These are phyloP conservation scores for Pleomassaria siparia DNA, from an alignment of 2,329 filamentous ascomycete species.

Conservation along the genomic window DNA sequence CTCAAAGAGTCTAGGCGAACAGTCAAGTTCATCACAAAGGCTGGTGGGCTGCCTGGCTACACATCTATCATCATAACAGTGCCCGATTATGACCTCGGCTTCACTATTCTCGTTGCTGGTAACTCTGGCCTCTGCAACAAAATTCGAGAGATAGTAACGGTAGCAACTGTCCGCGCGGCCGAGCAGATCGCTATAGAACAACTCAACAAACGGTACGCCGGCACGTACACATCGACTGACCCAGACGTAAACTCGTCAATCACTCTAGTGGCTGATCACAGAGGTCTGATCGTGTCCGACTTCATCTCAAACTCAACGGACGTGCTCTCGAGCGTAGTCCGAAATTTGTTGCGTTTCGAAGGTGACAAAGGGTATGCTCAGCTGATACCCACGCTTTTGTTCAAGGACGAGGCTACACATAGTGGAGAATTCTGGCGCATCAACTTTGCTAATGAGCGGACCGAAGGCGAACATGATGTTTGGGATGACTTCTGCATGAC, in stretches of 20 bases:
- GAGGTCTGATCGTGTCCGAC: slow-evolving; percentile 28
- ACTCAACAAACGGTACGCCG: slow-evolving; percentile 29
- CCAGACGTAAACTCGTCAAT: slow-evolving; percentile 29
- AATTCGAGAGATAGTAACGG: slow-evolving; percentile 33
- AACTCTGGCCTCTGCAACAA: slow-evolving; percentile 19
- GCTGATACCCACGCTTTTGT: slow-evolving; percentile 31
- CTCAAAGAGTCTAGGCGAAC: slow-evolving; percentile 39
- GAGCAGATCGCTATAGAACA: slow-evolving; percentile 34
- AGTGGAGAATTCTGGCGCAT: slow-evolving; percentile 42
- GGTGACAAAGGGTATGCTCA: slow-evolving; percentile 19
- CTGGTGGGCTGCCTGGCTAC: slow-evolving; percentile 47
- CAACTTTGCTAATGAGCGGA: slow-evolving; percentile 17
- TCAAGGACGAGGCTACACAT: slow-evolving; percentile 24
- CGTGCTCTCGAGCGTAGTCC: slow-evolving; percentile 14
- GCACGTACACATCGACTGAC: slow-evolving; percentile 24
- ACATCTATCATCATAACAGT: slow-evolving; percentile 42
- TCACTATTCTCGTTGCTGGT: slow-evolving; percentile 46
- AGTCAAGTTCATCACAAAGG: slow-evolving; percentile 50
- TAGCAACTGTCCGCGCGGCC: slow-evolving; percentile 33
- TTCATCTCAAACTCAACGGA: slow-evolving; percentile 36
- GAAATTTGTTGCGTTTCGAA: background rate
- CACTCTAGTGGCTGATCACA: slow-evolving; percentile 26
- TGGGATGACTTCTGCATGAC: slow-evolving; percentile 43
- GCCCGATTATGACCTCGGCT: slow-evolving; percentile 48
- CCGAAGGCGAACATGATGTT: slow-evolving; percentile 11